Base-by-base conservation (phyloP, 768 basidiomycete species). In the Lactarius deliciosus region DNA sequence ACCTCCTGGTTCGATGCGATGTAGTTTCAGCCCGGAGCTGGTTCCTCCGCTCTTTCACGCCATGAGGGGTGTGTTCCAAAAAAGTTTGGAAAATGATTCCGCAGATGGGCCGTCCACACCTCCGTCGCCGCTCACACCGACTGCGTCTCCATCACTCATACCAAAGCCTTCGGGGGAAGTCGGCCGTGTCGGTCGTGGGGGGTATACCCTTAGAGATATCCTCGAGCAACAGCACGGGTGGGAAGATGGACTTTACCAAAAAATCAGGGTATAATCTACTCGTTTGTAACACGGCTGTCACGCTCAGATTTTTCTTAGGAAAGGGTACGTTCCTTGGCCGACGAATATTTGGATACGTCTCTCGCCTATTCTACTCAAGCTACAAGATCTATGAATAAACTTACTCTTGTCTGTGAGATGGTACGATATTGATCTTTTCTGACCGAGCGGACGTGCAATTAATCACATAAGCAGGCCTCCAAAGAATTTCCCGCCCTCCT, bases 131-230 rank as follows among this genome's bases (percentile, higher is more conserved):
- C 57, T 57, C 36, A 57, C 36, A 10, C 28, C 40, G 18, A 60
- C 20, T 30, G 41, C 25, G 43, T 32, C 43, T 47, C 43, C 40
- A 60, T 25, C 25, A 2, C 58, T 60, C 40, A 43, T 60, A 60
- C 58, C 58, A 5, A 60, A 60, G 20, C 43, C 59, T 22, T 20
- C 20, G 16, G 59, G 59, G 16, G 59, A 60, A 30, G 59, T 60
- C 18, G 32, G 43, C 32, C 10, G 43, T 25, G 10, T 47, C 10
- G 32, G 59, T 5, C 30, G 10, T 32, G 59, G 59, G 30, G 57
- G 57, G 41, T 58, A 58, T 10, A 25, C 7, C 7, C 38, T 58
- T 13, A 58, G 41, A 41, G 10, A 25, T 16, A 10, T 58, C 22
- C 38, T 58, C 16, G 22, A 41, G 22, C 11, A 41, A 41, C 16